Evolutionary conservation across 1,284 basidiomycete species (phyloP).

Genomic region (Ceratobasidium sp.): DNA sequence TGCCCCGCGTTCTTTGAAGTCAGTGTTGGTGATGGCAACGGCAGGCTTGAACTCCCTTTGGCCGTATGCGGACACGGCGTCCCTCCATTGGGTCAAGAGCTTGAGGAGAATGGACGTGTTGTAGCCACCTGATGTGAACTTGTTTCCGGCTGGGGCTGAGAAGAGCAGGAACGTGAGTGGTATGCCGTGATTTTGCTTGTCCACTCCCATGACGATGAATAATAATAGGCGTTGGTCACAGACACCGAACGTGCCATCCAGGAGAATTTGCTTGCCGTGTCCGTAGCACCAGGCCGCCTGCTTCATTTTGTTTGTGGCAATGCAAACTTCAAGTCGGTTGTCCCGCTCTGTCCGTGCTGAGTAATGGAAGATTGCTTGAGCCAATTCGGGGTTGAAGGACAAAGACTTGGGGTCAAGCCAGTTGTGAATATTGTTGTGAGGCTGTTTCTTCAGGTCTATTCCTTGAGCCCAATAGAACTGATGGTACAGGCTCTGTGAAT

Average conservation of each 20-base stretch:
- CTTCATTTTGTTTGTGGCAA: conserved; percentile 50
- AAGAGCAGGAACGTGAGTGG: conserved; percentile 52
- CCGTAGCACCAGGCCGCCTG: conserved; percentile 49
- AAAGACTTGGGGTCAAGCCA: conserved; percentile 43
- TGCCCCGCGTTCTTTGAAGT: conserved; percentile 50
- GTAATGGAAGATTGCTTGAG: conserved; percentile 47
- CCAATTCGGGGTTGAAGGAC: conserved; percentile 44
- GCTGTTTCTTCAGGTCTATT: conserved; percentile 42
- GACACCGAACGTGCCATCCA: conserved; percentile 54
- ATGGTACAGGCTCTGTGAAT: too few relatives aligned
- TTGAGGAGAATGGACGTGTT: conserved; percentile 47
- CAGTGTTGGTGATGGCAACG: conserved; percentile 52
- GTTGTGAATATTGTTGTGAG: conserved; percentile 45
- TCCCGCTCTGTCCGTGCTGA: conserved; percentile 35
- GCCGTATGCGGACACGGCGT: neutral
- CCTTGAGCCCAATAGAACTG: conserved; percentile 42
- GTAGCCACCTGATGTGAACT: conserved; percentile 50
- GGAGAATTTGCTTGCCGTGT: conserved; percentile 48
- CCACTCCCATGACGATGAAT: conserved; percentile 51
- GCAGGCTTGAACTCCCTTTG: conserved; percentile 43
- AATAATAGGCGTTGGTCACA: conserved; percentile 48
- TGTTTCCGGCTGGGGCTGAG: conserved; percentile 49
- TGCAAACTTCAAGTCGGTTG: conserved; percentile 47
- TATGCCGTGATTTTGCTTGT: conserved; percentile 46
- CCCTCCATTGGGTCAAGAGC: conserved; percentile 47